A percentile compares a stretch with the other conserved stretches of the same genome.
phyloP scores from a whole-genome alignment of 495 filamentous ascomycete genomes.

The Penicillium argentinense region DNA sequence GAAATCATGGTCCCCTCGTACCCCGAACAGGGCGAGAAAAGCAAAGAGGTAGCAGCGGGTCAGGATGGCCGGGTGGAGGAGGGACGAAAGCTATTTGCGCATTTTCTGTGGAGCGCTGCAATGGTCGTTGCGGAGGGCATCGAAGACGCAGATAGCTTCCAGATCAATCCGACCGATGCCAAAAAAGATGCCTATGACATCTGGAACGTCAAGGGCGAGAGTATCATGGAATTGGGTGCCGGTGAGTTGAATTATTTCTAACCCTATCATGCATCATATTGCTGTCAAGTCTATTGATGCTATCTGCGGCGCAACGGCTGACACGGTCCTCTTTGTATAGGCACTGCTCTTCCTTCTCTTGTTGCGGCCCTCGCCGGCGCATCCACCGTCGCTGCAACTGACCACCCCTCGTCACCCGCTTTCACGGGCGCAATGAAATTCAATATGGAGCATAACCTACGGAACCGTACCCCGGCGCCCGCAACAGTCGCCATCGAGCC shows the following conservation, averaged over 20 bases:
- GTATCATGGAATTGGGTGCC: constrained; percentile 60
- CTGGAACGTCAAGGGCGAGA: constrained; percentile 54
- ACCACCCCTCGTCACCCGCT: constrained; percentile 71
- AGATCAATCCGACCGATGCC: neutral
- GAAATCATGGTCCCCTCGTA: constrained; percentile 45
- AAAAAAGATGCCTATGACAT: constrained; percentile 18
- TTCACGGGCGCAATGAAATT: constrained; percentile 58
- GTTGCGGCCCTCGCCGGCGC: constrained; percentile 65
- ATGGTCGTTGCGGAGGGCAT: constrained; percentile 70
- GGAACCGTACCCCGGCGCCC: constrained; percentile 15
- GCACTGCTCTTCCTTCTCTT: constrained; percentile 73
- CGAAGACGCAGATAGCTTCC: constrained; percentile 38
- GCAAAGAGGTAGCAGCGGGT: constrained; percentile 14
- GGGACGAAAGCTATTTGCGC: constrained; percentile 68
- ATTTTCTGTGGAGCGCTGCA: constrained; percentile 85
- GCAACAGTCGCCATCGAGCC: constrained; percentile 49
- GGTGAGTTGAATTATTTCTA: constrained; percentile 40
- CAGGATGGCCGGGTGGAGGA: constrained; percentile 47
- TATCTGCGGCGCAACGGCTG: too few relatives aligned
- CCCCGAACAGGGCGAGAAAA: constrained; percentile 26
- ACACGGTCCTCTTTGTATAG: constrained; percentile 38
- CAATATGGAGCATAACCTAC: constrained; percentile 62
- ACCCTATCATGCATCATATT: too few relatives aligned
- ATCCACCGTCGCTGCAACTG: constrained; percentile 61
- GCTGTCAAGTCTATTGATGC: too few relatives aligned